Conservation (phyloP, 2,329 filamentous ascomycete genomes). For the Aspergillus ruber region DNA sequence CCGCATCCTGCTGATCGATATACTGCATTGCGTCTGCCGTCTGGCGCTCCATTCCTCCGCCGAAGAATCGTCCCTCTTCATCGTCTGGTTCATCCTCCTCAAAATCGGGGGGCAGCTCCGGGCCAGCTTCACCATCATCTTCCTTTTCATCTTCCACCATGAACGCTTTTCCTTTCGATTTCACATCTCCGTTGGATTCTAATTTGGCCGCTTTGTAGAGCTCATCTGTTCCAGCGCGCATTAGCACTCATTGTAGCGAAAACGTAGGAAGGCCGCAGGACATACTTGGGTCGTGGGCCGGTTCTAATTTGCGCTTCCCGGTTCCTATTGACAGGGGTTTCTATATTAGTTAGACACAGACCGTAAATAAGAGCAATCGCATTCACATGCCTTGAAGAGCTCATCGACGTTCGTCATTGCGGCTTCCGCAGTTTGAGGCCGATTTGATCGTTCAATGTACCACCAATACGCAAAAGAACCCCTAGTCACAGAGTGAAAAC, state of each 20-base stretch:
- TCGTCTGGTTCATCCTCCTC: slow-evolving; percentile 62
- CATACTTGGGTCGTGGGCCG: slow-evolving; percentile 46
- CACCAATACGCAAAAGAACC: background rate
- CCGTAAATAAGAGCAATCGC: background rate
- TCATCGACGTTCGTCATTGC: slow-evolving; percentile 54
- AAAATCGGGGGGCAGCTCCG: slow-evolving; percentile 51
- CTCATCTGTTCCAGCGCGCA: slow-evolving; percentile 34
- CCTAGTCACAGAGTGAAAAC: background rate
- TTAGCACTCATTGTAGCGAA: slow-evolving; percentile 9
- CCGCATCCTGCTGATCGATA: slow-evolving; percentile 58
- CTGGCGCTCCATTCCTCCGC: slow-evolving; percentile 75
- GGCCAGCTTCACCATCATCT: slow-evolving; percentile 46
- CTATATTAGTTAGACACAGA: slow-evolving; percentile 25
- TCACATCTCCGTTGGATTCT: slow-evolving; percentile 44
- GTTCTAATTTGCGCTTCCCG: slow-evolving; percentile 55
- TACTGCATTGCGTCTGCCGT: slow-evolving; percentile 83
- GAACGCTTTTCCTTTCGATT: slow-evolving; percentile 39
- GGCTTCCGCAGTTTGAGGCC: slow-evolving; percentile 6
- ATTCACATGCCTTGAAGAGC: slow-evolving; percentile 47
- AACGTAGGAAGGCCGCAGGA: slow-evolving; percentile 2
- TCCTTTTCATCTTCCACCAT: slow-evolving; percentile 44
- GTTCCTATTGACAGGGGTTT: slow-evolving; percentile 43
- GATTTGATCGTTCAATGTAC: background rate
- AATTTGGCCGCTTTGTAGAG: slow-evolving; percentile 57
- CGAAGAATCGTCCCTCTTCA: slow-evolving; percentile 93